A percentile compares a stretch with the other conserved stretches of the same genome.
These are phyloP conservation scores for Aphanomyces astaci DNA, from an alignment of 352 stramenopile species.

Conservation along the genomic window DNA sequence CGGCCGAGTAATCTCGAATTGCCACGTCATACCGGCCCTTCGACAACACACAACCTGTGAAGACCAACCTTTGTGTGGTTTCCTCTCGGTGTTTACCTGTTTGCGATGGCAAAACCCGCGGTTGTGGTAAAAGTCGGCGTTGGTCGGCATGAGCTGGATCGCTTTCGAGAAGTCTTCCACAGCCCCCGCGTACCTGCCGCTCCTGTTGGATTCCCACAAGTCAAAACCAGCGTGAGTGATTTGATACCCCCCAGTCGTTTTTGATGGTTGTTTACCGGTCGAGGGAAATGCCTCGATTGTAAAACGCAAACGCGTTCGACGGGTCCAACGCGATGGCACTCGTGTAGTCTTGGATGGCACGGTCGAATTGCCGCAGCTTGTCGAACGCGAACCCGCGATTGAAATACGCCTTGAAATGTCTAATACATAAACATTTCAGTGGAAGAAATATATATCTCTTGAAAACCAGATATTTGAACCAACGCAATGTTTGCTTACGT, in stretches of 20 bases:
- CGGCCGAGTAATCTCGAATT: slow-evolving; percentile 68
- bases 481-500: neutral
- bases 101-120: slow-evolving; percentile 77
- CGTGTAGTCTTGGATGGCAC: slow-evolving; percentile 70
- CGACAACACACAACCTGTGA: too few relatives aligned
- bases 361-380: slow-evolving; percentile 69
- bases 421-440: neutral
- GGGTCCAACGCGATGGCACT: slow-evolving; percentile 58
- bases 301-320: slow-evolving; percentile 64
- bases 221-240: too few relatives aligned
- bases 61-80: too few relatives aligned
- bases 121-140: slow-evolving; percentile 81
- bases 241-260: too few relatives aligned
- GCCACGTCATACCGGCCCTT: slow-evolving; percentile 62
- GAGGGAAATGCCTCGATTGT: slow-evolving; percentile 79
- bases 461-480: neutral
- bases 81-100: too few relatives aligned
- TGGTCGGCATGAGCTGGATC: slow-evolving; percentile 62
- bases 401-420: slow-evolving; percentile 85
- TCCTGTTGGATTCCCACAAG: too few relatives aligned
- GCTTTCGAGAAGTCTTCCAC: slow-evolving; percentile 73
- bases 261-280: too few relatives aligned
- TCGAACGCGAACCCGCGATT: slow-evolving; percentile 84
- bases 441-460: neutral
- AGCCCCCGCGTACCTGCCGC: slow-evolving; percentile 73